Percentiles rank a stretch among this genome's conserved stretches.
These are phyloP conservation scores for Darksidea phi DNA, from an alignment of 495 filamentous ascomycete genomes.

Conservation along the genomic window DNA sequence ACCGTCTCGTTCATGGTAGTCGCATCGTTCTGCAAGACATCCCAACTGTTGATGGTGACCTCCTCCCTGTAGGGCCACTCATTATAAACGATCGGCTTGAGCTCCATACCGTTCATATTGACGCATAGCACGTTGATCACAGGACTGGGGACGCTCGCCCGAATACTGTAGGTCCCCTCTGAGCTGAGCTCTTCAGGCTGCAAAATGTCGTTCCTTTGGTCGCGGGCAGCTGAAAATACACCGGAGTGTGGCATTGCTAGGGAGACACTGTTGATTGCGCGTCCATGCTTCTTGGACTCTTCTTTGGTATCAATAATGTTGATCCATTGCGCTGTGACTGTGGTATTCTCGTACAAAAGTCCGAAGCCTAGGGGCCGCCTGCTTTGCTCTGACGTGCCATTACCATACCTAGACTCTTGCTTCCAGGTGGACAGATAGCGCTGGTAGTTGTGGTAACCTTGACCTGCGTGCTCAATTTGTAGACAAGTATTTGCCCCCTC, in stretches of 20 bases:
- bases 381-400: conserved; percentile 42
- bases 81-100: conserved; percentile 61
- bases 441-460: conserved; percentile 57
- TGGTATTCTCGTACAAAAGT: conserved; percentile 65
- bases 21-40: conserved; percentile 17
- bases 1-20: conserved; percentile 53
- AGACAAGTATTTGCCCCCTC: conserved; percentile 57
- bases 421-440: conserved; percentile 53
- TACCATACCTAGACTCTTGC: conserved; percentile 41
- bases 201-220: conserved; percentile 60
- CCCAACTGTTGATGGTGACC: conserved; percentile 40
- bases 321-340: conserved; percentile 62
- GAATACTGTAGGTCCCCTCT: conserved; percentile 62
- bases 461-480: conserved; percentile 61
- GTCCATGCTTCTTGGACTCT: conserved; percentile 46
- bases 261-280: conserved; percentile 69
- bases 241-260: conserved; percentile 72
- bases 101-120: conserved; percentile 56
- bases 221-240: conserved; percentile 58
- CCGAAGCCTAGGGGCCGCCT: conserved; percentile 54
- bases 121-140: conserved; percentile 69
- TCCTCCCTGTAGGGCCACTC: conserved; percentile 51
- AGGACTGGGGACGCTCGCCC: conserved; percentile 64
- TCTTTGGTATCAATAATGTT: conserved; percentile 48
- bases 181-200: conserved; percentile 65